A percentile compares a stretch with the other conserved stretches of the same genome.
Evolutionary conservation across 2,329 filamentous ascomycete species (phyloP).

Genomic region (Chrysoporthe puriensis): DNA sequence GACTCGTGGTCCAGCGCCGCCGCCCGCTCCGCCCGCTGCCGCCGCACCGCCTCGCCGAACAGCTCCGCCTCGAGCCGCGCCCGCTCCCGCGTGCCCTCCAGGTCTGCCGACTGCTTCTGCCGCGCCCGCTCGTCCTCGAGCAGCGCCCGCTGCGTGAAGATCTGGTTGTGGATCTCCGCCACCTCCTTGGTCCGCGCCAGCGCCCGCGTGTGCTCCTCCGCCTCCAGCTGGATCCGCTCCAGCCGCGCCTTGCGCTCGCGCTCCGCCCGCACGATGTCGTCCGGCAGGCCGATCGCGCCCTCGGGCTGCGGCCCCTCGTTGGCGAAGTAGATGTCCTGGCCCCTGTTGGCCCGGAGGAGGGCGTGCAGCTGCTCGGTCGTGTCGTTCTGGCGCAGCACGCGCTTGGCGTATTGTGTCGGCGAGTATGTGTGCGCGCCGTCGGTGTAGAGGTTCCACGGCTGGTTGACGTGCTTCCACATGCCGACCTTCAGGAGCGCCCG

Average conservation of each 20-base stretch:
- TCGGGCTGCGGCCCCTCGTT: constrained; percentile 57
- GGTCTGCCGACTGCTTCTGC: constrained; percentile 50
- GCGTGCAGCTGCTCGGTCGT: constrained; percentile 45
- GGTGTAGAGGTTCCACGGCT: constrained; percentile 58
- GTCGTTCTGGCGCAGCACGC: constrained; percentile 47
- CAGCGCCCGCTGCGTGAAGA: constrained; percentile 52
- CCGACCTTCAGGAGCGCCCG: constrained; percentile 63
- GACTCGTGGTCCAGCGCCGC: constrained; percentile 51
- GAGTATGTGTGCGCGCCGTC: constrained; percentile 62
- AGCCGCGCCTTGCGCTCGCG: constrained; percentile 52
- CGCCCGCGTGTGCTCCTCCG: constrained; percentile 52
- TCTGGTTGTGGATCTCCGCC: constrained; percentile 54
- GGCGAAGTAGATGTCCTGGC: constrained; percentile 58
- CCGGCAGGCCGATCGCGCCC: constrained; percentile 55
- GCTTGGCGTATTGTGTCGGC: constrained; percentile 64
- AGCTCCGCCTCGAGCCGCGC: constrained; percentile 52
- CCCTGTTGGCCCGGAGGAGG: constrained; percentile 56
- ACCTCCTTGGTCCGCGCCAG: constrained; percentile 56
- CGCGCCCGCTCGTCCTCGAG: constrained; percentile 56
- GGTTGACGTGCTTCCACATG: constrained; percentile 68
- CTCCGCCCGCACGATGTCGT: constrained; percentile 53
- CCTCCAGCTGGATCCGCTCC: constrained; percentile 49
- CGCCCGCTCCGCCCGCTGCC: constrained; percentile 42
- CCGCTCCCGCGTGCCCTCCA: constrained; percentile 47
- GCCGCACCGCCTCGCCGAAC: constrained; percentile 42